These are phyloP conservation scores for Backusella mclennaniae DNA, from an alignment of 192 early-diverging fungal species.

Conservation along the genomic window DNA sequence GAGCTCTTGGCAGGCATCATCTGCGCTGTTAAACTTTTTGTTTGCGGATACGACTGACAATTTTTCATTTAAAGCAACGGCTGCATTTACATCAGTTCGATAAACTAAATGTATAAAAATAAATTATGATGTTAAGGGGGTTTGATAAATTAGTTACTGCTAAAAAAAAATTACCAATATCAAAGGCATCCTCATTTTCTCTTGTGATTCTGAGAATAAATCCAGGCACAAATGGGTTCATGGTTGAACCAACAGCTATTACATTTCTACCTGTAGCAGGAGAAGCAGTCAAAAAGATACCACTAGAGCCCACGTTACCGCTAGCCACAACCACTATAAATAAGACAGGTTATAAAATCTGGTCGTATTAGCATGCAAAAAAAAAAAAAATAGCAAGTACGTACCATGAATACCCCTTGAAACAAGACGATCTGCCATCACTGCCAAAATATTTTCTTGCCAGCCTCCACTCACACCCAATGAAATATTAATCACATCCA, in stretches of 20 bases:
- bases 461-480: conserved; percentile 68
- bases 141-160: not conserved
- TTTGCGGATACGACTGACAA: conserved; percentile 36
- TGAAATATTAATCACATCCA: conserved; percentile 86
- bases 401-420: conserved; percentile 38
- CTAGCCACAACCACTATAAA: conserved; percentile 52
- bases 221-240: conserved; percentile 36
- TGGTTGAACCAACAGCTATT: conserved; percentile 55
- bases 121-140: not conserved
- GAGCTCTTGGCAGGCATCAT: conserved; percentile 56
- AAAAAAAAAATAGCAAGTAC: not conserved
- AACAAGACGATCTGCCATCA: conserved; percentile 53
- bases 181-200: not conserved
- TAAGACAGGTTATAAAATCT: not conserved
- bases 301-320: conserved; percentile 64
- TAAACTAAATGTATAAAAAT: conserved; percentile 14
- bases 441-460: conserved; percentile 58
- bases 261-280: conserved; percentile 56
- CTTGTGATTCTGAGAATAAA: conserved; percentile 26
- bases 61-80: not conserved
- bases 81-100: conserved; percentile 14
- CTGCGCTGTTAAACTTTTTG: conserved; percentile 37
- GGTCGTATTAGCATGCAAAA: not conserved
- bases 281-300: conserved; percentile 55
- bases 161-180: conserved; percentile 14